Evolutionary conservation across 2,329 filamentous ascomycete genomes (phyloP), one percentile per base, ranked within the genome.

Genomic region (Fusarium sp.): DNA sequence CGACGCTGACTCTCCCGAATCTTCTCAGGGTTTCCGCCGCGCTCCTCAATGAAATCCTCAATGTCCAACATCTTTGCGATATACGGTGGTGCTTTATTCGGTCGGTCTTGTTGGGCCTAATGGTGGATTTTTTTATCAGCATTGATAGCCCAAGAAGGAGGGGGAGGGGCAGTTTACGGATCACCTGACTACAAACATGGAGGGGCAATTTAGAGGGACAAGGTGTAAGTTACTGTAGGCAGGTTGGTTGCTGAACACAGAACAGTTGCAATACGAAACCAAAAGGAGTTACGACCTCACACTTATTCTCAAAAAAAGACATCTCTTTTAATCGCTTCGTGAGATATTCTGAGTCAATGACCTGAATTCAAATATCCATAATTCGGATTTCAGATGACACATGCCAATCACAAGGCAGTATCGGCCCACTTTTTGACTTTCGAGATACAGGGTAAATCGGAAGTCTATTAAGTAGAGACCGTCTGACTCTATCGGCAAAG

Each of bases 1-100:
- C 90, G 90, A 74, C 92, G 89, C 83, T 99, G 96, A 71, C 92
- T 96, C 81, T 98, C 94, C 80, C 92, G 92, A 82, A 99, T 96
- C 84, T 90, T 91, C 78, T 97, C 92, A 18, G 94, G 93, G 83
- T 98, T 90, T 75, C 96, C 96, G 73, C 95, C 96, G 75, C 94
- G 92, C 82, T 98, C 94, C 79, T 88, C 82, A 77, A 95, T 91
- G 79, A 95, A 94, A 78, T 94, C 92, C 74, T 88, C 86, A 59
- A 94, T 86, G 84, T 94, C 92, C 73, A 94, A 86, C 91, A 94
- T 94, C 34, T 67, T 81, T 74, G 60, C 63, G 58, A 53, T 54
- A 67, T 62, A 30, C 38, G 41, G 62, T 67, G 60, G 61, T 74
- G 65, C 55, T 60, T 67, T 72, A 55, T 62, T 62, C 32, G 55